These are phyloP conservation scores for Rhizopus delemar DNA, from an alignment of 371 early-diverging fungal genomes.

Conservation along the genomic window DNA sequence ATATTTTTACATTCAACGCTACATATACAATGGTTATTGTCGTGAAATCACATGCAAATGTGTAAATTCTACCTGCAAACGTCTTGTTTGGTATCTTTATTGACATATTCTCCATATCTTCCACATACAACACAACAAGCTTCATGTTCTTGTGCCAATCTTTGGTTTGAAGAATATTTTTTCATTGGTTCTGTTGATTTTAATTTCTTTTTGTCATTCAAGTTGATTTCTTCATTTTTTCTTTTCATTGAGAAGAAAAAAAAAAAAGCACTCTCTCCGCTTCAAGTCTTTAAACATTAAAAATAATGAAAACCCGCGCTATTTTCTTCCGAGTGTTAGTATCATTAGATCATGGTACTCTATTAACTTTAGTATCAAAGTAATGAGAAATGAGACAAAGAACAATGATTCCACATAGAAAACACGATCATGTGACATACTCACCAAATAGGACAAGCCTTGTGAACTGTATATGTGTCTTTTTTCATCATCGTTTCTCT, in stretches of 20 bases:
- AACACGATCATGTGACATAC: too few species aligned
- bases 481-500: too few species aligned
- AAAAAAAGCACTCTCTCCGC: background rate
- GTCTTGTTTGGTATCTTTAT: constrained; percentile 47
- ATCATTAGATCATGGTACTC: too few species aligned
- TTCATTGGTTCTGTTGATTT: constrained; percentile 19
- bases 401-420: too few species aligned
- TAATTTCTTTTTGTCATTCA: background rate
- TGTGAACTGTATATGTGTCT: too few species aligned
- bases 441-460: too few species aligned
- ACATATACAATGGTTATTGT: too few species aligned
- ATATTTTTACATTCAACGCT: constrained; percentile 44
- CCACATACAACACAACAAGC: constrained; percentile 54
- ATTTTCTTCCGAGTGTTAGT: background rate
- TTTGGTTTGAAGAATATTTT: constrained; percentile 38
- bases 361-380: too few species aligned
- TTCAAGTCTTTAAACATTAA: background rate
- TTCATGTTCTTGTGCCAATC: constrained; percentile 38
- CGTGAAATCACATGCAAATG: background rate
- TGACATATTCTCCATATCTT: constrained; percentile 58
- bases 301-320: background rate
- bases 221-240: background rate
- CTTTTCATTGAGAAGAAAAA: background rate
- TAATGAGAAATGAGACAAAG: too few species aligned
- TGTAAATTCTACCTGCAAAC: constrained; percentile 47